These are phyloP conservation scores for Aspergillus costaricaensis DNA, from an alignment of 2,329 filamentous ascomycete species.

Conservation along the genomic window DNA sequence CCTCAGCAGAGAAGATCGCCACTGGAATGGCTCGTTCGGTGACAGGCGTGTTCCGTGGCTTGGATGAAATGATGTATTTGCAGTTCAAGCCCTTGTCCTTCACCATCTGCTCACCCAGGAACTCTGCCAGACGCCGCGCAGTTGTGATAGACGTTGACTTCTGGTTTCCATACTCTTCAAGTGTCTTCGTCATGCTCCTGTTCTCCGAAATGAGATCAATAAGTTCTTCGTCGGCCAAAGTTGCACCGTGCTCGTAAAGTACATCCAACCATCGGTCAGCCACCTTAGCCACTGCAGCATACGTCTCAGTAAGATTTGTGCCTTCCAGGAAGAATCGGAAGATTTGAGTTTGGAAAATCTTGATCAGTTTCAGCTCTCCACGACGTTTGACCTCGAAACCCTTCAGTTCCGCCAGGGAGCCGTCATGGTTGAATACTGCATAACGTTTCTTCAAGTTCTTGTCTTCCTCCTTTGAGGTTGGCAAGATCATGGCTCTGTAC, in stretches of 20 bases:
- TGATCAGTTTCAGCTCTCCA: slow-evolving; percentile 98
- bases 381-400: slow-evolving; percentile 97
- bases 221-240: slow-evolving; percentile 90
- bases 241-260: slow-evolving; percentile 81
- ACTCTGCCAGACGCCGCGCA: slow-evolving; percentile 89
- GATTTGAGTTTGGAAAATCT: slow-evolving; percentile 98
- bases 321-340: slow-evolving; percentile 99
- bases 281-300: slow-evolving; percentile 86
- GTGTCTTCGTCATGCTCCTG: slow-evolving; percentile 93
- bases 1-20: slow-evolving; percentile 94
- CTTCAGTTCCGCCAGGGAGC: slow-evolving; percentile 90
- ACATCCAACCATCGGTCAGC: slow-evolving; percentile 98
- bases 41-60: slow-evolving; percentile 83
- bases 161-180: slow-evolving; percentile 92
- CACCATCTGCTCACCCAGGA: slow-evolving; percentile 96
- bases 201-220: slow-evolving; percentile 99
- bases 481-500: slow-evolving; percentile 95
- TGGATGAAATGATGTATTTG: slow-evolving; percentile 96
- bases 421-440: slow-evolving; percentile 97
- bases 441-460: slow-evolving; percentile 99
- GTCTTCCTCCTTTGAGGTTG: slow-evolving; percentile 97
- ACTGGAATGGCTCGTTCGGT: slow-evolving; percentile 94
- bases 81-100: slow-evolving; percentile 99
- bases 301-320: slow-evolving; percentile 81
- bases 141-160: slow-evolving; percentile 99